A percentile compares a stretch with the other conserved stretches of the same genome.
phyloP scores from a whole-genome alignment of 768 basidiomycete species.

The Xerocomellus amylosporus region DNA sequence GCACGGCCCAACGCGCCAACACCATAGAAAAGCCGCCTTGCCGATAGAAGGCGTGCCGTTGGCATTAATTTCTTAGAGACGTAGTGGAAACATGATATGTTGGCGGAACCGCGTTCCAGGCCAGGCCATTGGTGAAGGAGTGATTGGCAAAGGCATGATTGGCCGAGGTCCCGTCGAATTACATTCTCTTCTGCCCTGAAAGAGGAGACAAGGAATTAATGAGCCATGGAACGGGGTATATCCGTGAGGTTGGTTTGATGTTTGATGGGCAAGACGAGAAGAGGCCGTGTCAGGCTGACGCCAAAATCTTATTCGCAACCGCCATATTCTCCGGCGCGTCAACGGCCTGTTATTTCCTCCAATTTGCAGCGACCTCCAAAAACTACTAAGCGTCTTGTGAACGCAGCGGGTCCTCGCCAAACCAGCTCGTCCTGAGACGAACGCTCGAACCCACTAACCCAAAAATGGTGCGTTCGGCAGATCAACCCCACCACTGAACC shows the following conservation, averaged over 20 bases:
- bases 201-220: not conserved
- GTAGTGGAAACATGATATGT: not conserved
- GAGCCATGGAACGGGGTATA: not conserved
- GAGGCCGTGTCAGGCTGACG: not conserved
- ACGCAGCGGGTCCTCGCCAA: not conserved
- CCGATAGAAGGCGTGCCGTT: not conserved
- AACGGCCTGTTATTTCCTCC: not conserved
- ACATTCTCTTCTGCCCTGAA: not conserved
- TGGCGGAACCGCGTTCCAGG: not conserved
- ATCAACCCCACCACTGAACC: not conserved
- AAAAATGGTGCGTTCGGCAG: not conserved
- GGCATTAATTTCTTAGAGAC: not conserved
- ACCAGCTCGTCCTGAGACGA: constrained; percentile 3
- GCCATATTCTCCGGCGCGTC: not conserved
- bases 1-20: not conserved
- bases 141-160: not conserved
- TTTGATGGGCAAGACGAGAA: not conserved
- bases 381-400: not conserved
- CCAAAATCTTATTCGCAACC: not conserved
- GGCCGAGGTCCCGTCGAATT: not conserved
- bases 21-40: not conserved
- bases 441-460: not conserved
- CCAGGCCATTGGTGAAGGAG: constrained; percentile 2
- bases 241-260: not conserved
- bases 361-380: not conserved